Percentiles rank a stretch among this genome's conserved stretches.
phyloP scores from a whole-genome alignment of 306 rosid genomes.

The Cucurbita moschata region DNA sequence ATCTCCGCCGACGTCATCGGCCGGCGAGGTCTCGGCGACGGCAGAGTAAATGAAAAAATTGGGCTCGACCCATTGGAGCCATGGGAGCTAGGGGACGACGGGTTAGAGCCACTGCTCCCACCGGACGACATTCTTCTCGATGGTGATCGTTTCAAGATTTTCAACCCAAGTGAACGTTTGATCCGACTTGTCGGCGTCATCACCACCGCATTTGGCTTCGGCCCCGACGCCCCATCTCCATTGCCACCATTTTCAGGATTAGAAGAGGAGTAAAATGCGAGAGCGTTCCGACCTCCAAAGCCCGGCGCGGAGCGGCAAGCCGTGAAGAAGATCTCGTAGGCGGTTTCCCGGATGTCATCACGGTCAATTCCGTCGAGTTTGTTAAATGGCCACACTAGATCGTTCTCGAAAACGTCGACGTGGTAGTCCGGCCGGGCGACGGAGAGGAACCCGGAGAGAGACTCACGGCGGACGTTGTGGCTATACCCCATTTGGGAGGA shows the following conservation, averaged over 20 bases:
- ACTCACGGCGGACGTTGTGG: slow-evolving; percentile 64
- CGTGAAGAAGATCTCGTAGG: slow-evolving; percentile 80
- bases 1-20: slow-evolving; percentile 99
- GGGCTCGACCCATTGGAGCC: slow-evolving; percentile 10
- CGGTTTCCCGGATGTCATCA: slow-evolving; percentile 55
- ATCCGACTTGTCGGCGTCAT: slow-evolving; percentile 63
- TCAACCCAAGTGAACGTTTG: slow-evolving; percentile 65
- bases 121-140: slow-evolving; percentile 63
- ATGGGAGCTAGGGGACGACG: slow-evolving; percentile 24
- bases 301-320: slow-evolving; percentile 80
- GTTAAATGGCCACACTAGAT: slow-evolving; percentile 38
- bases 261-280: slow-evolving; percentile 29
- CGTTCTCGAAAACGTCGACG: slow-evolving; percentile 11
- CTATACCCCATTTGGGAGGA: slow-evolving; percentile 62
- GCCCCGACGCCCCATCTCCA: background rate
- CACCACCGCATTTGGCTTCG: slow-evolving; percentile 36
- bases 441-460: slow-evolving; percentile 31
- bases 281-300: slow-evolving; percentile 53
- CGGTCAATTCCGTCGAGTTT: slow-evolving; percentile 35
- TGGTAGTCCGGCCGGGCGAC: slow-evolving; percentile 21
- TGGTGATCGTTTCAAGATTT: slow-evolving; percentile 74
- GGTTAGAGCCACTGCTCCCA: slow-evolving; percentile 25
- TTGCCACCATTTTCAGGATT: slow-evolving; percentile 3
- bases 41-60: slow-evolving; percentile 11
- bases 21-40: slow-evolving; percentile 43